Evolutionary conservation across 2,329 filamentous ascomycete species (phyloP), one percentile per base, ranked within the genome.

Genomic region (Botrytis medusae): DNA sequence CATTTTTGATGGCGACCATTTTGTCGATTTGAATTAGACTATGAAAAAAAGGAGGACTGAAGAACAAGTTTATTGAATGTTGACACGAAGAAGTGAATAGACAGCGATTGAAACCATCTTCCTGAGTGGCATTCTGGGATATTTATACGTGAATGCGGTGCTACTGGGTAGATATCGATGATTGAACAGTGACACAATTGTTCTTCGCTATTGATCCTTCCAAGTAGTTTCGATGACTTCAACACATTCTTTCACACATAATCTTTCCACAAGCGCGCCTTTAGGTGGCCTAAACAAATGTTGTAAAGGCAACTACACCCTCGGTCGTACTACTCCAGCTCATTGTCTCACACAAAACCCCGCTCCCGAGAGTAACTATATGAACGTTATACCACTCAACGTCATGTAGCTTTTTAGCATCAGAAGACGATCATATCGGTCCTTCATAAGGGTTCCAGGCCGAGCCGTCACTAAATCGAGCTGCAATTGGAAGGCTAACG

Each of bases 1-100:
- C 34, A 29, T 68, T 75, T 51, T 75, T 75, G 57, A 77, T 73
- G 12, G 73, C 71, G 63, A 75, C 75, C 76, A 77, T 76, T 51
- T 74, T 68, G 62, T 46, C 20, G 40, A 14, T 37, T 70, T 63
- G 29, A 34, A 20, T 44, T 32, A 32, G 6, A 42, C 29, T 20
- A 44, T 22, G 16, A 5, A 16, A 32, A 9, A 1, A 14, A 5
- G 34, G 7, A 32, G 2, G n/a, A 25, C 32, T 57, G 10, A 1
- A 10, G 37, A 25, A 32, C 2, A 69, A 29, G 3, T 25, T 32
- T 57, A 16, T 57, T 59, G 16, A 7, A 69, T 69, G 37, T 22
- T 59, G 37, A 42, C 48, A 59, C 20, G n/a, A 32, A 22, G 37
- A 32, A 69, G 9, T 44, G 25, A 6, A 37, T 57, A 32, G n/a